These are phyloP conservation scores for Peziza echinospora DNA, from an alignment of 495 filamentous ascomycete species.

Conservation along the genomic window DNA sequence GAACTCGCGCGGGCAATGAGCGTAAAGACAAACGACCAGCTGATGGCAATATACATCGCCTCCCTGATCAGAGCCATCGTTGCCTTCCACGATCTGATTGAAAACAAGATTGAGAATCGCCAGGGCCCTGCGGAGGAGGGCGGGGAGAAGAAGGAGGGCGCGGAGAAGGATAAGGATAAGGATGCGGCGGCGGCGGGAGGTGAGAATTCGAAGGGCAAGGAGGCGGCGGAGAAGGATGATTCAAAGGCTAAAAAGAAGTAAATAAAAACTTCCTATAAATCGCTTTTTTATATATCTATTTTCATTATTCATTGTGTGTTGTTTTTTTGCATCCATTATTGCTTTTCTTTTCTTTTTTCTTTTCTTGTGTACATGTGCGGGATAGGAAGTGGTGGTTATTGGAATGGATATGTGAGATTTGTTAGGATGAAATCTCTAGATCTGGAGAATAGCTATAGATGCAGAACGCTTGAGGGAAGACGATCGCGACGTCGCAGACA, in stretches of 20 bases:
- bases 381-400: no score
- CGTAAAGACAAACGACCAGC: constrained; percentile 95
- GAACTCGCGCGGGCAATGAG: constrained; percentile 90
- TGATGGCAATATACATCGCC: constrained; percentile 93
- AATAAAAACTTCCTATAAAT: not conserved
- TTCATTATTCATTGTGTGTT: not conserved
- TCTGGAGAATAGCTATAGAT: no score
- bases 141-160: constrained; percentile 48
- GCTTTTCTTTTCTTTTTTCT: no score
- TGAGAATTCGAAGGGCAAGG: constrained; percentile 44
- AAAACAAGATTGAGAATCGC: constrained; percentile 98
- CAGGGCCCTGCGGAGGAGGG: constrained; percentile 94
- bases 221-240: constrained; percentile 44
- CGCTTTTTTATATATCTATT: not conserved
- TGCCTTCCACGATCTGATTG: constrained; percentile 95
- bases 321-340: no score
- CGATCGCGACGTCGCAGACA: no score
- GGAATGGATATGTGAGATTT: no score
- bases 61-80: constrained; percentile 94
- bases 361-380: no score
- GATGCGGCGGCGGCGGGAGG: constrained; percentile 32
- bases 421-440: no score
- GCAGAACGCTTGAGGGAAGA: no score
- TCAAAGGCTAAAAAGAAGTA: not conserved
- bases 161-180: constrained; percentile 31